phyloP scores from a whole-genome alignment of 208 protist species.

The Leishmania turanica region DNA sequence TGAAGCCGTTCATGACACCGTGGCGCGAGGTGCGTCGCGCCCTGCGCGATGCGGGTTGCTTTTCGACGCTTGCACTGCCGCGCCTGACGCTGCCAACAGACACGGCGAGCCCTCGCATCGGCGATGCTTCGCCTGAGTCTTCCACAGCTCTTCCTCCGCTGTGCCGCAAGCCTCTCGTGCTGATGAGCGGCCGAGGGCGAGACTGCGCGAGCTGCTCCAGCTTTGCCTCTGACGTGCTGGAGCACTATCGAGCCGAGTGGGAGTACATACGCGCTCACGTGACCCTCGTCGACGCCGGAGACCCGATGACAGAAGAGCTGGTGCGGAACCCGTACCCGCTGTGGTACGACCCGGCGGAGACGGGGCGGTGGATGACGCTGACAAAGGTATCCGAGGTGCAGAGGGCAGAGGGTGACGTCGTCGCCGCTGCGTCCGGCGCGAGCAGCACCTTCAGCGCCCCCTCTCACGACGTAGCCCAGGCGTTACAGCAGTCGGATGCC shows the following conservation, averaged over 20 bases:
- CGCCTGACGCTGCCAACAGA: conserved; percentile 9
- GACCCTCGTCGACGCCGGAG: conserved; percentile 52
- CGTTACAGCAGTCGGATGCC: neutral
- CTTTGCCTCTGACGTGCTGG: conserved; percentile 17
- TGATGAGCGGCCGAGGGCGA: conserved; percentile 29
- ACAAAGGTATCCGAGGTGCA: neutral
- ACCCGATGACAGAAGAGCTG: conserved; percentile 37
- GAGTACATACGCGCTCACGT: conserved; percentile 46
- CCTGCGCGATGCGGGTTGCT: conserved; percentile 23
- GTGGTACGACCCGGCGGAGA: conserved; percentile 9
- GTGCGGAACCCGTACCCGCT: conserved; percentile 26
- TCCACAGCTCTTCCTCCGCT: conserved; percentile 17
- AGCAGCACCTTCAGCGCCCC: neutral
- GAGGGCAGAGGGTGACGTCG: neutral
- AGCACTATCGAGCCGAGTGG: conserved; percentile 45
- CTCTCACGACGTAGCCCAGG: neutral
- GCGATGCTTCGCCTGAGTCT: neutral
- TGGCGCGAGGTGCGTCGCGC: conserved; percentile 19
- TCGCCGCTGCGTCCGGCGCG: neutral
- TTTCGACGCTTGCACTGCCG: conserved; percentile 23
- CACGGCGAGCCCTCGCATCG: neutral
- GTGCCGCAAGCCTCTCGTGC: conserved; percentile 35
- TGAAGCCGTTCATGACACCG: conserved; percentile 24
- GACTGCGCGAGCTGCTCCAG: conserved; percentile 29
- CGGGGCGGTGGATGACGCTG: conserved; percentile 11